phyloP scores from a whole-genome alignment of 23 red algal species.

The Gracilaria gracilis region DNA sequence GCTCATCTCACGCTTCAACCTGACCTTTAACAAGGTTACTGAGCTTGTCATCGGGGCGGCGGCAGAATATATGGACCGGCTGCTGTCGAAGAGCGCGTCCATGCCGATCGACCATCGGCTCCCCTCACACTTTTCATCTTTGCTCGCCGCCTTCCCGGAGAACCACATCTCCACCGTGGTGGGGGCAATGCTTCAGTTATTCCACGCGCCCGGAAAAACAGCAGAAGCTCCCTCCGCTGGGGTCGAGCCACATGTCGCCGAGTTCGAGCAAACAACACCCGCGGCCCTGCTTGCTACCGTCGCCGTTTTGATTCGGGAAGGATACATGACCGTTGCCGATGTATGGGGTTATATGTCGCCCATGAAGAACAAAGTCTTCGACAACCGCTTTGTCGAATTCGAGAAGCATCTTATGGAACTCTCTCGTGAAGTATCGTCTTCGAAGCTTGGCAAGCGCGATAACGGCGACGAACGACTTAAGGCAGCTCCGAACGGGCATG shows the following conservation, averaged over 20 bases:
- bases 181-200: slow-evolving; percentile 51
- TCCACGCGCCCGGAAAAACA: slow-evolving; percentile 9
- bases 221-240: background rate
- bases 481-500: background rate
- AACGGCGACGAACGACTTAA: background rate
- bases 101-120: slow-evolving; percentile 46
- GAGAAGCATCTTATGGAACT: slow-evolving; percentile 50
- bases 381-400: slow-evolving; percentile 30
- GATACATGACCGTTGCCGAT: slow-evolving; percentile 35
- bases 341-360: slow-evolving; percentile 62
- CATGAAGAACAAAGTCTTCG: slow-evolving; percentile 19
- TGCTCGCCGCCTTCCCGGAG: slow-evolving; percentile 41
- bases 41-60: slow-evolving; percentile 62
- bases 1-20: slow-evolving; percentile 31
- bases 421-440: slow-evolving; percentile 11
- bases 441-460: slow-evolving; percentile 11
- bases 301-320: slow-evolving; percentile 40
- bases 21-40: slow-evolving; percentile 39
- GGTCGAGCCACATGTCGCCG: background rate
- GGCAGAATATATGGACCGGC: slow-evolving; percentile 13
- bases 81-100: background rate
- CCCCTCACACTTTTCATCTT: background rate
- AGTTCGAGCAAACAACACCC: background rate
- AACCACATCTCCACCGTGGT: slow-evolving; percentile 45
- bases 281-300: background rate